Evolutionary conservation across 306 rosid genomes (phyloP).

Genomic region (Delonix regia): DNA sequence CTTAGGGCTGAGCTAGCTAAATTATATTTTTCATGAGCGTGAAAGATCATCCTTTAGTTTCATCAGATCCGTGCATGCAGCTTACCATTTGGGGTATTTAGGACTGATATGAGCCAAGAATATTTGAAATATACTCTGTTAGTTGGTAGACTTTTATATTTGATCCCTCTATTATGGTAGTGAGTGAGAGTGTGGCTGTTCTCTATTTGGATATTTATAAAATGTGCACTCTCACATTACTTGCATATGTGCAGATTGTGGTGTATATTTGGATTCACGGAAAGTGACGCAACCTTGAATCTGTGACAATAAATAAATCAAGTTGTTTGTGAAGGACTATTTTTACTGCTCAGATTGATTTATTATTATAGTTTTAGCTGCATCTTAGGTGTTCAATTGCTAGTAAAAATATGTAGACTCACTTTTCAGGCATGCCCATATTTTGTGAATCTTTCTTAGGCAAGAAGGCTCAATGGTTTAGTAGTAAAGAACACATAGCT

Average conservation of each 20-base stretch:
- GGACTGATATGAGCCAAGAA: not conserved
- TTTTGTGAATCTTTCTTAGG: not conserved
- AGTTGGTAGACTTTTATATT: not conserved
- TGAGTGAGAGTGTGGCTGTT: not conserved
- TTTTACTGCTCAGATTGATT: not conserved
- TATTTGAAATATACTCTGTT: not conserved
- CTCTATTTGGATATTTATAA: not conserved
- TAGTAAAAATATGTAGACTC: not conserved
- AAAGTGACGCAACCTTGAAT: not conserved
- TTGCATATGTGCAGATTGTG: not conserved
- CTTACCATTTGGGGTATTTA: not conserved
- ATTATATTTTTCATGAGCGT: not conserved
- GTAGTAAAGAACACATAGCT: not conserved
- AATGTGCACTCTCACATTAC: not conserved
- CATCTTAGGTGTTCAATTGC: not conserved
- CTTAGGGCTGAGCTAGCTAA: not conserved
- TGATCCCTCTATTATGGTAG: not conserved
- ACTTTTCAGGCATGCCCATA: not conserved
- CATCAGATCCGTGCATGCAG: not conserved
- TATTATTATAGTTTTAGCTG: not conserved
- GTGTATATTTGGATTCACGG: not conserved
- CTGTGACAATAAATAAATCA: not conserved
- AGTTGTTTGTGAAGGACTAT: not conserved
- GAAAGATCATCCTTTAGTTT: not conserved
- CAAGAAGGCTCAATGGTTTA: not conserved